Base-by-base conservation (phyloP, 2,329 filamentous ascomycete species). In the Fusarium marasasianum region DNA sequence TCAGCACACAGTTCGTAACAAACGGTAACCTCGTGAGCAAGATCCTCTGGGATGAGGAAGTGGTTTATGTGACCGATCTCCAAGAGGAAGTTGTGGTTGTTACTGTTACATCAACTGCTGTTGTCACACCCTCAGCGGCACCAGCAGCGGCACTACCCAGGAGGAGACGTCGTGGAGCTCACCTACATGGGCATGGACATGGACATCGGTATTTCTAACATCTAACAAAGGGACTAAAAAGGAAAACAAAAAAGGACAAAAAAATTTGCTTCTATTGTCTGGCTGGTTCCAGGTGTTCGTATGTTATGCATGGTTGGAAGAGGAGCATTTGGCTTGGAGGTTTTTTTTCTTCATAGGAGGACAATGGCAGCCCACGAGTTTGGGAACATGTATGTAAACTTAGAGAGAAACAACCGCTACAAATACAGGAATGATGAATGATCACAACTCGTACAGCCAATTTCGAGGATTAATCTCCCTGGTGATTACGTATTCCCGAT, bases 41-140 rank as follows among this genome's bases (percentile, higher is more conserved):
- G 81, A 85, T 92, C 29, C 79, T 90, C 18, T 89, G 88, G 86
- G 86, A 88, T 59, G 85, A 91, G 81, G 84, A 88, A 51, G 77
- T 86, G 9, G 85, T 90, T 35, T 89, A 86, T 58, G 86, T 89
- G 22, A 90, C 87, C 1, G 81, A 86, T 62, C 79, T 84, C 33
- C 77, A 82, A 20, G 82, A 83, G 31, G 79, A 81, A 29, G 84
- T 84, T 6, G 79, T 83, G 10, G 86, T 86, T 1, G 80, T 84
- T n/a, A 83, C 83, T 5, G 78, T 80, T 17, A 79, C 81, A 33
- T 79, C 81, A 13, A 78, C 78, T n/a, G 77, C 76, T 37, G 63
- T 77, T 29, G 65, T 67, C 31, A 66, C 63, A 14, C 59, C 75
- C 18, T 72, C 77, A 15, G 68, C 59, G 44, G 66, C 43, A 56